Evolutionary conservation across 2,329 filamentous ascomycete species (phyloP).

Genomic region (Podosphaera xanthii): DNA sequence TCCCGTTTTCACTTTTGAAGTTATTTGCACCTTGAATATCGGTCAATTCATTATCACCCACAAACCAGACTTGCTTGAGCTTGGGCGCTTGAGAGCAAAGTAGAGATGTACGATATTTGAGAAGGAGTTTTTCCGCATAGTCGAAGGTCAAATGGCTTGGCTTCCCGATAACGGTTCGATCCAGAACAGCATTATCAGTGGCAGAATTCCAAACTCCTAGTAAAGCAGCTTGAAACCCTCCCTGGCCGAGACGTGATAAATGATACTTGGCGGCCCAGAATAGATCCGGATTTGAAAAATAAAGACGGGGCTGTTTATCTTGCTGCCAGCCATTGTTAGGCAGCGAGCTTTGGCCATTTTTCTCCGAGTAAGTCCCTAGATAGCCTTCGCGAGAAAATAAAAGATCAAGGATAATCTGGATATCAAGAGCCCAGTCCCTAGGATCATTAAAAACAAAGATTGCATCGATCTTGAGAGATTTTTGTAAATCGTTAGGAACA

Average conservation of each 20-base stretch:
- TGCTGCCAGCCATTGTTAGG: slow-evolving; percentile 61
- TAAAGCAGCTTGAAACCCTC: slow-evolving; percentile 66
- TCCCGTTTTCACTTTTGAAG: slow-evolving; percentile 41
- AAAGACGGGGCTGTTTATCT: slow-evolving; percentile 58
- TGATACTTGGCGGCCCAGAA: slow-evolving; percentile 74
- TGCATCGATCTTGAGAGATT: slow-evolving; percentile 57
- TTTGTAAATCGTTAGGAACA: slow-evolving; percentile 21
- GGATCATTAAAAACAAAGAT: slow-evolving; percentile 92
- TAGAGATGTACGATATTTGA: slow-evolving; percentile 26
- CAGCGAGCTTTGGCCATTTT: slow-evolving; percentile 41
- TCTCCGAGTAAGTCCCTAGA: slow-evolving; percentile 53
- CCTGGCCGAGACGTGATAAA: slow-evolving; percentile 71
- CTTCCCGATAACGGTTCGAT: slow-evolving; percentile 58
- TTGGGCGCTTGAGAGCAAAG: slow-evolving; percentile 17
- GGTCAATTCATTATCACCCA: slow-evolving; percentile 73
- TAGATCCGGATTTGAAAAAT: slow-evolving; percentile 78
- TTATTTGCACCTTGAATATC: slow-evolving; percentile 76
- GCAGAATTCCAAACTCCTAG: slow-evolving; percentile 56
- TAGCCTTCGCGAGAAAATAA: slow-evolving; percentile 58
- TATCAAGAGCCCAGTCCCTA: slow-evolving; percentile 83
- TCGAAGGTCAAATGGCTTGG: slow-evolving; percentile 56
- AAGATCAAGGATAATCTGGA: slow-evolving; percentile 63
- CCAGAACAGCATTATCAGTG: slow-evolving; percentile 36
- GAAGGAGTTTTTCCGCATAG: slow-evolving; percentile 58
- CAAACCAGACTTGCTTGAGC: slow-evolving; percentile 72